These are phyloP conservation scores for Tricholoma bakamatsutake DNA, from an alignment of 768 basidiomycete species.

Conservation along the genomic window DNA sequence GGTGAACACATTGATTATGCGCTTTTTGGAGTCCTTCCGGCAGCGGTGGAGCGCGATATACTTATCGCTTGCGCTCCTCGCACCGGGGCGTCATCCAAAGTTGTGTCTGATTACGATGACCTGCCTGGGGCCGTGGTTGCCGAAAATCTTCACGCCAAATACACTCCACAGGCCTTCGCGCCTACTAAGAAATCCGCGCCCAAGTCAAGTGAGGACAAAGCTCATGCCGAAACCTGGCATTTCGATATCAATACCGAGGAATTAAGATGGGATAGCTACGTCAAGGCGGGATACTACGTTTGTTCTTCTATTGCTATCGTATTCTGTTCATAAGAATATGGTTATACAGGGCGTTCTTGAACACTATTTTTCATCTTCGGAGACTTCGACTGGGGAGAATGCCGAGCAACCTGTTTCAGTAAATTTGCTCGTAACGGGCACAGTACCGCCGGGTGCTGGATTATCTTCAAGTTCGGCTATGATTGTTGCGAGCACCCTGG, in stretches of 20 bases:
- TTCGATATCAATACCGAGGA: slow-evolving; percentile 67
- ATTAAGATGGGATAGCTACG: slow-evolving; percentile 81
- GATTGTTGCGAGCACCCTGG: slow-evolving; percentile 81
- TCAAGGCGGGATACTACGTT: slow-evolving; percentile 83
- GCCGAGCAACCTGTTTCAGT: slow-evolving; percentile 45
- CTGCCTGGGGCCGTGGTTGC: slow-evolving; percentile 51
- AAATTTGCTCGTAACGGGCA: slow-evolving; percentile 74
- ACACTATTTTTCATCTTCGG: slow-evolving; percentile 40
- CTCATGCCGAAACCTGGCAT: slow-evolving; percentile 54
- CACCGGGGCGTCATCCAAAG: slow-evolving; percentile 14
- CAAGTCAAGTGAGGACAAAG: slow-evolving; percentile 31
- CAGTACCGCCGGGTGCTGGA: slow-evolving; percentile 83
- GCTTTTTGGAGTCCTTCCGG: slow-evolving; percentile 77
- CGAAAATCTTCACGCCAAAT: slow-evolving; percentile 58
- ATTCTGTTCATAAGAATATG: background rate
- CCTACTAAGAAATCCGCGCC: slow-evolving; percentile 33
- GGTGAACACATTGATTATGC: slow-evolving; percentile 86
- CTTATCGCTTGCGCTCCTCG: slow-evolving; percentile 69
- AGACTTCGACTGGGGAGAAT: slow-evolving; percentile 4
- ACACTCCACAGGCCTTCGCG: slow-evolving; percentile 51
- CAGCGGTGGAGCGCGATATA: slow-evolving; percentile 82
- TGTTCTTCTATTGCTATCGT: slow-evolving; percentile 19
- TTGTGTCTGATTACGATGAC: slow-evolving; percentile 22
- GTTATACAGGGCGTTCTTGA: slow-evolving; percentile 59
- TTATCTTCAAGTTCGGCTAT: slow-evolving; percentile 86